These are phyloP conservation scores for Taxillus chinensis DNA, from an alignment of 164 flowering plant genomes.

Conservation along the genomic window DNA sequence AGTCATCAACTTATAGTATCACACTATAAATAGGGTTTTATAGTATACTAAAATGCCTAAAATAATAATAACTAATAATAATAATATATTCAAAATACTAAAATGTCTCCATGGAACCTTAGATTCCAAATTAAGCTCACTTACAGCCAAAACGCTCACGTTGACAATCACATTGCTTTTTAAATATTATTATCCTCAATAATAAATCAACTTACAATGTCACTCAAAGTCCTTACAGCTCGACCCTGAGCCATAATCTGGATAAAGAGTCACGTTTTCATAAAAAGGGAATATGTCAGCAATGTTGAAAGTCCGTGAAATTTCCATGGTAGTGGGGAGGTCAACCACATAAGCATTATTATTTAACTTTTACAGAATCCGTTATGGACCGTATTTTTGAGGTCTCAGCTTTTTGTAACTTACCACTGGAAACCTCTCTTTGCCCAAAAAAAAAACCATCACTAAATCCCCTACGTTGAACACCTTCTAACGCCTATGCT, in stretches of 20 bases:
- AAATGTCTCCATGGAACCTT: too few relatives aligned
- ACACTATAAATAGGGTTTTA: too few relatives aligned
- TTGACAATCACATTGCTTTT: too few relatives aligned
- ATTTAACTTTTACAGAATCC: neutral
- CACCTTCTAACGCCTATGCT: neutral
- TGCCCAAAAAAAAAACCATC: neutral
- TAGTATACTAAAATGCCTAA: too few relatives aligned
- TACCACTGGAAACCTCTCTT: neutral
- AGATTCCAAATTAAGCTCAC: too few relatives aligned
- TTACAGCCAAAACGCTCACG: too few relatives aligned
- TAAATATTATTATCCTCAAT: too few relatives aligned
- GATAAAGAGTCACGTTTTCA: neutral
- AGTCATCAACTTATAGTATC: too few relatives aligned
- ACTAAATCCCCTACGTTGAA: neutral
- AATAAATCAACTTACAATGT: too few relatives aligned
- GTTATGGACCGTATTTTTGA: neutral
- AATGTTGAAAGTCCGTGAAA: neutral
- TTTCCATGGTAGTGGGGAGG: neutral
- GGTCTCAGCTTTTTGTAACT: neutral
- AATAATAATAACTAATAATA: too few relatives aligned
- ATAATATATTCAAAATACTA: too few relatives aligned
- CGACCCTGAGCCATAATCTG: neutral
- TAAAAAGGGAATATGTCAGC: neutral
- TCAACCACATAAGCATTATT: neutral
- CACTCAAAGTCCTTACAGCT: too few relatives aligned